Evolutionary conservation across 805 yeast genomes (phyloP), one percentile per base, ranked within the genome.

Genomic region (Yamadazyma paraphyllophila): DNA sequence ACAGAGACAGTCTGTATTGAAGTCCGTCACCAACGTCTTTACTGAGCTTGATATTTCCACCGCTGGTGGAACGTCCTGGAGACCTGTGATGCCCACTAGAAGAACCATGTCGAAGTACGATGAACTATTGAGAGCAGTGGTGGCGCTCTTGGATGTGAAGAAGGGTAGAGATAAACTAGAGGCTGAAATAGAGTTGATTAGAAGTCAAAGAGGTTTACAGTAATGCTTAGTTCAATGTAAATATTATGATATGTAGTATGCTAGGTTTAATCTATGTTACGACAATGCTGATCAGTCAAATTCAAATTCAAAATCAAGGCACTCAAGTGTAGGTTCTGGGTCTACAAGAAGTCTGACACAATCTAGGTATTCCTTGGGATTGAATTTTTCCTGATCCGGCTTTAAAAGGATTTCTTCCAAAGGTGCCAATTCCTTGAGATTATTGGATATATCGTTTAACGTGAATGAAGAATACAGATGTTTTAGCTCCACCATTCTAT

Each of bases 1-100:
- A 43, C 77, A 72, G 47, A 86, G 87, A 59, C 78, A 89, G 43
- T 78, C 91, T 1, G 80, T 87, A 1, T 81, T 84, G 58, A 90
- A 90, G 56, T 92, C 96, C 2, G 74, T 71, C 7, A 82, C 85
- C 33, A 77, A 79, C 13, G 74, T 82, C 9, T 65, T 92, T 48
- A 85, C 83, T 46, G 99, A 94, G 58, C 65, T 94, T 48, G 90
- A 83, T 2, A 66, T 94, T 8, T 85, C 97, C 0, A 67, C 82
- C 4, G 74, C 70, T 7, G 75, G 75, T 12, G 76, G 75, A 10
- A 71, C 74, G 5, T 58, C 64, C 20, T 71, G 71, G 71, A 83
- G 85, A 53, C 98, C 98, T 0, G 83, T 83, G 1, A 84, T 94
- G 84, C 92, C 96, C 4, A 87, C 98, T 0, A 80, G 84, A 30